These are phyloP conservation scores for Leccinum subtestaceum DNA, from an alignment of 768 basidiomycete genomes.

Conservation along the genomic window DNA sequence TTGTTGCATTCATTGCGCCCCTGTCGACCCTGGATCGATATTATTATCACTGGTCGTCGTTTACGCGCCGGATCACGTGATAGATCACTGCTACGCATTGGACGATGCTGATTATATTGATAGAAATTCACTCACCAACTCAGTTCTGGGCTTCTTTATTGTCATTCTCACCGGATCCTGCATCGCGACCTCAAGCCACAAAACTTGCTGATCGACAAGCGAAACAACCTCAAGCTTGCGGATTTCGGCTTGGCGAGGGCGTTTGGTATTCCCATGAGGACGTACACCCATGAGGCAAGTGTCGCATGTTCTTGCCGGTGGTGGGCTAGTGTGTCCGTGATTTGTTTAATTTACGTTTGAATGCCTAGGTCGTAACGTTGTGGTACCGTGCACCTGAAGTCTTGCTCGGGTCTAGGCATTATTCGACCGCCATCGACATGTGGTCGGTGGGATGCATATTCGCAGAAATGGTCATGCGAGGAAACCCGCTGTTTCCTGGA, in stretches of 20 bases:
- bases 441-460: slow-evolving; percentile 99
- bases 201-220: slow-evolving; percentile 88
- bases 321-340: neutral
- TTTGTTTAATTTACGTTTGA: slow-evolving; percentile 10
- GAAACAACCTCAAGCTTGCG: slow-evolving; percentile 90
- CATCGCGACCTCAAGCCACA: slow-evolving; percentile 97
- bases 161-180: slow-evolving; percentile 94
- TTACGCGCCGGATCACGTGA: slow-evolving; percentile 34
- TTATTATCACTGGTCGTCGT: slow-evolving; percentile 18
- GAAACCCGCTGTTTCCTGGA: slow-evolving; percentile 91
- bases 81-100: slow-evolving; percentile 2
- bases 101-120: slow-evolving; percentile 10
- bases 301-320: slow-evolving; percentile 3
- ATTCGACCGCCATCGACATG: slow-evolving; percentile 98
- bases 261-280: slow-evolving; percentile 97
- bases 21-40: slow-evolving; percentile 11
- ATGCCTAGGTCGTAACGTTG: slow-evolving; percentile 86
- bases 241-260: slow-evolving; percentile 96
- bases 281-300: slow-evolving; percentile 96
- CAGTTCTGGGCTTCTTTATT: slow-evolving; percentile 86
- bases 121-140: slow-evolving; percentile 98
- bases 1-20: neutral
- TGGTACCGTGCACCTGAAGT: slow-evolving; percentile 99
- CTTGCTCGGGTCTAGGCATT: slow-evolving; percentile 91
- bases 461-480: slow-evolving; percentile 96